phyloP scores from a whole-genome alignment of 179 eudicot genomes.

The Heliamphora pulchella region DNA sequence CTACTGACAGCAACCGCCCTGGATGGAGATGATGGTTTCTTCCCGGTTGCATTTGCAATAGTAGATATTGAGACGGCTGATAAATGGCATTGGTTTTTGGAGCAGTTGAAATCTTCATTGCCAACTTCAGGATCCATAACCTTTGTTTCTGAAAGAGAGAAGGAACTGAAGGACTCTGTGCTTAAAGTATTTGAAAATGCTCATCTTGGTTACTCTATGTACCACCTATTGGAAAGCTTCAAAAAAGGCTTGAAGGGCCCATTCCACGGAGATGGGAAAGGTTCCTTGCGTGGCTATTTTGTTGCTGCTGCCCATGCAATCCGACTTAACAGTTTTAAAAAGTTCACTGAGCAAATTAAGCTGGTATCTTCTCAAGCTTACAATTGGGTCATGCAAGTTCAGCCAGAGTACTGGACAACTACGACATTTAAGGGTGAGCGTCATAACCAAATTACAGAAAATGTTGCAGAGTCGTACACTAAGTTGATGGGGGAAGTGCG shows the following conservation, averaged over 20 bases:
- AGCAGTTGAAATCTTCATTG: constrained; percentile 40
- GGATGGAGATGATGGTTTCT: constrained; percentile 52
- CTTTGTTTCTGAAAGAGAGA: constrained; percentile 47
- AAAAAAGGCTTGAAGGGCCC: constrained; percentile 48
- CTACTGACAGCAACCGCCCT: constrained; percentile 60
- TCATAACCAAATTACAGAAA: constrained; percentile 33
- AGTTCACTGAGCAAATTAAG: constrained; percentile 39
- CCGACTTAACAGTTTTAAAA: constrained; percentile 32
- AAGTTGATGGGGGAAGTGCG: constrained; percentile 33
- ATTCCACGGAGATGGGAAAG: constrained; percentile 49
- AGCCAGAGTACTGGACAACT: constrained; percentile 41
- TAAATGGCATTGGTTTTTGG: constrained; percentile 56
- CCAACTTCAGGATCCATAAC: constrained; percentile 35
- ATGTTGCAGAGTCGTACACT: constrained; percentile 30
- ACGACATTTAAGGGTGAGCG: constrained; percentile 36
- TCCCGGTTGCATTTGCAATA: constrained; percentile 50
- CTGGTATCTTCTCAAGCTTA: constrained; percentile 38
- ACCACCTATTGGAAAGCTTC: constrained; percentile 46
- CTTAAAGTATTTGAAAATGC: constrained; percentile 40
- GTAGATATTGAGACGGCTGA: constrained; percentile 40
- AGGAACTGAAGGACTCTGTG: constrained; percentile 30
- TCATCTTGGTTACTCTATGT: constrained; percentile 43
- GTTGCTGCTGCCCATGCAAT: constrained; percentile 49
- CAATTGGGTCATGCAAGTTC: constrained; percentile 49
- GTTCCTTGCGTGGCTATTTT: constrained; percentile 31